phyloP scores from a whole-genome alignment of 768 basidiomycete species.

The Amanita rubescens region DNA sequence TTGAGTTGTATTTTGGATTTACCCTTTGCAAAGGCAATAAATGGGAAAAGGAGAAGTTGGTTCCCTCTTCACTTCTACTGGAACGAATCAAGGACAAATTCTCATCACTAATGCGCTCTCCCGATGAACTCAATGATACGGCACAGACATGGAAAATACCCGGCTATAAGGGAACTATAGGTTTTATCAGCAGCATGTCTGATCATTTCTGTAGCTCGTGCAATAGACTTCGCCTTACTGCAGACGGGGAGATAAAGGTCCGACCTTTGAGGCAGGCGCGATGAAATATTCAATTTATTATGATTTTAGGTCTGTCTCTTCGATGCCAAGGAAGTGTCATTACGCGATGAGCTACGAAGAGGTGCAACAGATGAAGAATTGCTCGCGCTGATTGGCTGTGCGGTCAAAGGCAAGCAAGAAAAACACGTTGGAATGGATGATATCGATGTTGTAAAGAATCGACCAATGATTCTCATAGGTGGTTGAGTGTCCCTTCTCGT shows the following conservation, averaged over 20 bases:
- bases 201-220: constrained; percentile 88
- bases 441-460: constrained; percentile 68
- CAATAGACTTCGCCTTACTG: constrained; percentile 79
- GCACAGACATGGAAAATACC: constrained; percentile 73
- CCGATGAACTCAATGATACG: constrained; percentile 74
- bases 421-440: constrained; percentile 82
- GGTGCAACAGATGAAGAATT: constrained; percentile 61
- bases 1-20: background rate
- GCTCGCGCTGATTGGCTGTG: constrained; percentile 50
- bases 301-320: constrained; percentile 74
- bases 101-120: constrained; percentile 44
- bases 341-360: constrained; percentile 64
- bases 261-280: constrained; percentile 2
- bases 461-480: constrained; percentile 91
- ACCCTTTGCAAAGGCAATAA: constrained; percentile 54
- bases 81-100: constrained; percentile 38
- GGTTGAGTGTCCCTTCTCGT: constrained; percentile 58
- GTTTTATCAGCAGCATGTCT: constrained; percentile 93
- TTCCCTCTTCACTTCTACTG: constrained; percentile 64
- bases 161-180: constrained; percentile 61
- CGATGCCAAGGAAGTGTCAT: constrained; percentile 75
- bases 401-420: constrained; percentile 65
- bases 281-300: constrained; percentile 2
- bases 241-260: constrained; percentile 87
- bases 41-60: constrained; percentile 79